phyloP scores from a whole-genome alignment of 257 asterid species.

The Jasminum sambac region DNA sequence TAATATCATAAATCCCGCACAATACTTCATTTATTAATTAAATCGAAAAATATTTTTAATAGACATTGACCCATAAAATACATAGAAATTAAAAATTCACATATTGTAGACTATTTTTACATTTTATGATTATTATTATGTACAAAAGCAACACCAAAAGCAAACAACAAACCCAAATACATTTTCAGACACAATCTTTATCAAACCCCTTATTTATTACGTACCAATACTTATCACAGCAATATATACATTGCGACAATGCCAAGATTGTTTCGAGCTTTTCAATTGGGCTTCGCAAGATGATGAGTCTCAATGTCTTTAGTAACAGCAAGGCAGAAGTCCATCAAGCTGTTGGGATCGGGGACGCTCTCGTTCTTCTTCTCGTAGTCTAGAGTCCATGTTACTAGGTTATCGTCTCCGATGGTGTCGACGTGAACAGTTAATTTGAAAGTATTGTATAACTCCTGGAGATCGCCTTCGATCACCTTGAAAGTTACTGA shows the following conservation, averaged over 20 bases:
- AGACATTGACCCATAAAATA: not conserved
- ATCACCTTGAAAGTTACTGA: constrained; percentile 35
- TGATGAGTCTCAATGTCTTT: constrained; percentile 36
- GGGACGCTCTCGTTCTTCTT: constrained; percentile 19
- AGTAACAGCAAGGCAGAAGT: constrained; percentile 17
- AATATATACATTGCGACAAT: not conserved
- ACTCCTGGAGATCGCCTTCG: constrained; percentile 48
- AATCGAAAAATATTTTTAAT: too few relatives aligned
- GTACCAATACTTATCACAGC: not conserved
- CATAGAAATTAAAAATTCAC: not conserved
- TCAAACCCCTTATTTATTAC: not conserved
- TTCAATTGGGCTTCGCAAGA: constrained; percentile 15
- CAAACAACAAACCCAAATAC: not conserved
- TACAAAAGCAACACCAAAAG: not conserved
- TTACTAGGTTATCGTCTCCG: constrained; percentile 15
- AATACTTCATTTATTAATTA: too few relatives aligned
- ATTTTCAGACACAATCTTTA: not conserved
- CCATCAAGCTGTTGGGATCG: constrained; percentile 19
- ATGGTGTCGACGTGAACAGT: constrained; percentile 31
- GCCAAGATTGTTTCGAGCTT: not conserved
- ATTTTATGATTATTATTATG: not conserved
- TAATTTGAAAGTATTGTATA: constrained; percentile 28
- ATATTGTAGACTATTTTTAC: not conserved
- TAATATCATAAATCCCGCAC: too few relatives aligned
- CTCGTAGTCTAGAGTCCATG: constrained; percentile 27